Percentiles rank a stretch among this genome's conserved stretches.
Conservation (phyloP, 768 basidiomycete species). For the Collybiopsis confluens region DNA sequence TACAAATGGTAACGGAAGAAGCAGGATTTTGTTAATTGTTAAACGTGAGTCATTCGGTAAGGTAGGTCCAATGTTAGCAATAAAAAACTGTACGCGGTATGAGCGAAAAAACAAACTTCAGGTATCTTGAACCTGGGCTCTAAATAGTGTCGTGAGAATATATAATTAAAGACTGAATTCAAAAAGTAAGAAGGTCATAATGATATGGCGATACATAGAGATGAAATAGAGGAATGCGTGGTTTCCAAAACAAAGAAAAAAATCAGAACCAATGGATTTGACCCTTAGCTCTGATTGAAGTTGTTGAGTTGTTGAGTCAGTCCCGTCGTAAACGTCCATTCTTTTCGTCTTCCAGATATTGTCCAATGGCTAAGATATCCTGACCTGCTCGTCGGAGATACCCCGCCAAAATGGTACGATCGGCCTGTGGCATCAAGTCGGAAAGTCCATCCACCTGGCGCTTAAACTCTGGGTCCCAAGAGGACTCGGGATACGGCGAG, state of each 20-base stretch:
- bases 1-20: too few relatives aligned
- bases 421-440: slow-evolving; percentile 69
- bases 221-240: background rate
- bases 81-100: slow-evolving; percentile 2
- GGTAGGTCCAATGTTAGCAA: background rate
- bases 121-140: background rate
- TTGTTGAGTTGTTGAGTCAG: background rate
- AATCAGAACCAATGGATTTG: too few relatives aligned
- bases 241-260: too few relatives aligned
- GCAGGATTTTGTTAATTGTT: too few relatives aligned
- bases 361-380: slow-evolving; percentile 82
- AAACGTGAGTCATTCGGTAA: too few relatives aligned
- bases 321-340: slow-evolving; percentile 51
- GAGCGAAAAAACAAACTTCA: background rate
- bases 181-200: background rate
- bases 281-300: too few relatives aligned
- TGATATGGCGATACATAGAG: background rate
- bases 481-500: background rate
- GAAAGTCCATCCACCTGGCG: slow-evolving; percentile 69
- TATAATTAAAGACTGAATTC: too few relatives aligned
- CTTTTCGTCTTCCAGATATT: slow-evolving; percentile 82
- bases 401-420: slow-evolving; percentile 59
- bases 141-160: too few relatives aligned
- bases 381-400: slow-evolving; percentile 74
- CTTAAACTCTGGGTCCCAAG: slow-evolving; percentile 47